phyloP scores from a whole-genome alignment of 257 asterid species.

The Oldenlandia corymbosa region DNA sequence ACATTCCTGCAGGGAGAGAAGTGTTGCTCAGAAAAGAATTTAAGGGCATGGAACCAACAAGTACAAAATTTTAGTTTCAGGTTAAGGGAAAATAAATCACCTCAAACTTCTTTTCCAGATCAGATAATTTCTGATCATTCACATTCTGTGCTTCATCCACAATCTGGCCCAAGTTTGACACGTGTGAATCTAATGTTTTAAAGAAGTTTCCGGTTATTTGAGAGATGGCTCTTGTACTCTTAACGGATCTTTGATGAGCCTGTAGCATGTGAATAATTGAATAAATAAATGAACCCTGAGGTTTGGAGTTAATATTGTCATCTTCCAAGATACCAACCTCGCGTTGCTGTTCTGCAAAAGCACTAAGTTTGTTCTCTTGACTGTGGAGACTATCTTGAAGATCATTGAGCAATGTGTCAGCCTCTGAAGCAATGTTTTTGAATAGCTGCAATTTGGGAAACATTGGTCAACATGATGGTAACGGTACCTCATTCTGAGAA shows the following conservation, averaged over 20 bases:
- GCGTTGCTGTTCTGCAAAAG: conserved; percentile 71
- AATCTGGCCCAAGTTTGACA: conserved; percentile 68
- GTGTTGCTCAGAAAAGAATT: conserved; percentile 7
- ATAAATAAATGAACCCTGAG: background rate
- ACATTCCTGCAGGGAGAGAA: conserved; percentile 56
- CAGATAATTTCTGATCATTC: conserved; percentile 65
- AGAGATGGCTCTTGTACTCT: conserved; percentile 70
- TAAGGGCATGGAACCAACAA: conserved; percentile 4
- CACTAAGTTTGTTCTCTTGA: conserved; percentile 64
- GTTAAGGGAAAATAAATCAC: conserved; percentile 33
- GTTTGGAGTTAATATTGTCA: background rate
- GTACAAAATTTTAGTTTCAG: conserved; percentile 4
- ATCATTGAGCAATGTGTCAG: conserved; percentile 70
- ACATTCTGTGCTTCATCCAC: conserved; percentile 70
- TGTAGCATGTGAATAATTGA: conserved; percentile 22
- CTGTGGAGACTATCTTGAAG: conserved; percentile 79
- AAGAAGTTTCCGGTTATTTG: conserved; percentile 61
- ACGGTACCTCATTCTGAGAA: background rate
- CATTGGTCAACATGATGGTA: conserved; percentile 24
- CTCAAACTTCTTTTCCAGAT: conserved; percentile 91
- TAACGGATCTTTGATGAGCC: conserved; percentile 90
- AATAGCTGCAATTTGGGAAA: conserved; percentile 54
- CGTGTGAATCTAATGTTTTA: conserved; percentile 62
- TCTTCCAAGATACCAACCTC: conserved; percentile 38
- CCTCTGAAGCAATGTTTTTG: conserved; percentile 72